phyloP scores from a whole-genome alignment of 495 filamentous ascomycete species.

The Penicillium steckii region DNA sequence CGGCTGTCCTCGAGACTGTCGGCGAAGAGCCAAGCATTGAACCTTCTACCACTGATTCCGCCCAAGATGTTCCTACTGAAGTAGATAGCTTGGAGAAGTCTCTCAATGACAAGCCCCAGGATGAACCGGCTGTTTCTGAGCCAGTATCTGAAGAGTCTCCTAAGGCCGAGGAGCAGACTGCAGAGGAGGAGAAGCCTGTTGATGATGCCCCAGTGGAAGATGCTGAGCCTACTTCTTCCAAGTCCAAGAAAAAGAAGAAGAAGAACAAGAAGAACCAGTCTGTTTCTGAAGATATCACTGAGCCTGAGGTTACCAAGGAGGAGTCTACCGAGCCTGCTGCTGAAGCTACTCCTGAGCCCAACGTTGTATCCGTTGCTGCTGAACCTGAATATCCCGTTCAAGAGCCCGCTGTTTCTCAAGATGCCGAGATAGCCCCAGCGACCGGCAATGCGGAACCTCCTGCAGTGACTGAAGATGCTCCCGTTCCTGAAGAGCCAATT shows the following conservation, averaged over 20 bases:
- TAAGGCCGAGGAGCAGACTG: background rate
- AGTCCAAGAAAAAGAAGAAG: slow-evolving; percentile 32
- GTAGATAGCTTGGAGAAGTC: slow-evolving; percentile 1
- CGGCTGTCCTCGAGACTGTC: background rate
- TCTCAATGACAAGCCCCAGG: background rate
- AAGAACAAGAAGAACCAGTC: slow-evolving; percentile 39
- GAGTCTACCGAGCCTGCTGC: slow-evolving; percentile 1
- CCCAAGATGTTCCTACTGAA: background rate
- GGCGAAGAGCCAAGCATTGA: background rate
- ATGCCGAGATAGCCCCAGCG: no score
- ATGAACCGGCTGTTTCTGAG: slow-evolving; percentile 1
- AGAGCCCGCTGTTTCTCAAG: no score
- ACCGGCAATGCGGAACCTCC: background rate
- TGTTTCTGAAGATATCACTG: slow-evolving; percentile 9
- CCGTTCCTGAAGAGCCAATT: slow-evolving; percentile 3
- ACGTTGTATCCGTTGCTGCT: no score
- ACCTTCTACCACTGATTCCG: background rate
- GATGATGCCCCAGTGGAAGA: background rate
- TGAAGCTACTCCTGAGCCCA: background rate
- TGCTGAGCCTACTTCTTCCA: background rate
- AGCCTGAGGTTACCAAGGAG: slow-evolving; percentile 1
- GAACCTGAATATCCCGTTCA: background rate
- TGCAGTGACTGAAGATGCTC: background rate
- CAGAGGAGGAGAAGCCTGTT: background rate
- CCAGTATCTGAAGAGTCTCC: slow-evolving; percentile 4